Percentiles rank a stretch among this genome's conserved stretches.
These are phyloP conservation scores for Paramecium bursaria DNA, from an alignment of 73 alveolate genomes.

Conservation along the genomic window DNA sequence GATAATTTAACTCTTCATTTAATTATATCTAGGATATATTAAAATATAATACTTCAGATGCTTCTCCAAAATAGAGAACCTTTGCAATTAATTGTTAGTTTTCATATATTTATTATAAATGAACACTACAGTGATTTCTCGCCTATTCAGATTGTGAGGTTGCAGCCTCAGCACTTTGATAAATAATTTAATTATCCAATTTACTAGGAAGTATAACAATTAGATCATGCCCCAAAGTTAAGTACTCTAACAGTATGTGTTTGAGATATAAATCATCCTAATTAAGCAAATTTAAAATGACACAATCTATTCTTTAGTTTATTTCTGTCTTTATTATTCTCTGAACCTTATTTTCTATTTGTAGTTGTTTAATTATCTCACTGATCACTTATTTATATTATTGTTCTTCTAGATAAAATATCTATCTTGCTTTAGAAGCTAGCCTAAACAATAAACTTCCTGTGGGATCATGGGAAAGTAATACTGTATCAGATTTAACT, in stretches of 20 bases:
- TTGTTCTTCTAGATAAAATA: slow-evolving; percentile 45
- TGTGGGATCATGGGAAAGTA: slow-evolving; percentile 56
- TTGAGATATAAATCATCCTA: neutral
- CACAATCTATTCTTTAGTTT: neutral
- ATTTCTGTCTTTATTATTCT: slow-evolving; percentile 26
- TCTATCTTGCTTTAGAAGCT: slow-evolving; percentile 12
- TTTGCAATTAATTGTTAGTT: slow-evolving; percentile 5
- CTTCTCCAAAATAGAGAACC: slow-evolving; percentile 46
- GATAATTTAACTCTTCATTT: slow-evolving; percentile 46
- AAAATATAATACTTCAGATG: neutral
- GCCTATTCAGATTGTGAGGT: slow-evolving; percentile 7
- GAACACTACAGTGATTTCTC: slow-evolving; percentile 26
- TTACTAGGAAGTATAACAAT: neutral
- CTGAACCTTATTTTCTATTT: slow-evolving; percentile 7
- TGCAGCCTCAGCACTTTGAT: slow-evolving; percentile 4
- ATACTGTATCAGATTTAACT: slow-evolving; percentile 18
- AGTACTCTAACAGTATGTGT: slow-evolving; percentile 13
- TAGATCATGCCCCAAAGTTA: slow-evolving; percentile 33
- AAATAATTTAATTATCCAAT: neutral
- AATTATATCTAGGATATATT: neutral
- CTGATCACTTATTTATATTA: neutral
- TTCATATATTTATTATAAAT: slow-evolving; percentile 22
- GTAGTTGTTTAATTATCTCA: neutral
- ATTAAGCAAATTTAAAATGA: neutral
- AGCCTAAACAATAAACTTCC: slow-evolving; percentile 28